Evolutionary conservation across 108 stramenopile genomes (phyloP).

Genomic region (Hondaea fermentalgiana): DNA sequence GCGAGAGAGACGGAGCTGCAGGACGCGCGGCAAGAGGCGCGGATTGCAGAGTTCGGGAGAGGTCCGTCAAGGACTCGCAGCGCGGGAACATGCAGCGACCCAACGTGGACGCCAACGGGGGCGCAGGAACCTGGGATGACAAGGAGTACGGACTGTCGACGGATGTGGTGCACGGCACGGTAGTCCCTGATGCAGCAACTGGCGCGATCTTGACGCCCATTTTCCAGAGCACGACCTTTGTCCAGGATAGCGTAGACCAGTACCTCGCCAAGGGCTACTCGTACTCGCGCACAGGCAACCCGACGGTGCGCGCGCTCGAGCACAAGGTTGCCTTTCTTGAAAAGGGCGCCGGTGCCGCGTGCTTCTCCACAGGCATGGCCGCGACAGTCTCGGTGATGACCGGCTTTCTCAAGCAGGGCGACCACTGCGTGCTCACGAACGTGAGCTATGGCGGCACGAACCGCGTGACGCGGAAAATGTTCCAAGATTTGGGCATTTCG

Average conservation of each 20-base stretch:
- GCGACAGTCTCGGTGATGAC: slow-evolving; percentile 60
- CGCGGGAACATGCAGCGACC: not conserved
- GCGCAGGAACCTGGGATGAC: slow-evolving; percentile 1
- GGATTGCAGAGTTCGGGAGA: too few species aligned
- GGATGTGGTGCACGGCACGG: slow-evolving; percentile 35
- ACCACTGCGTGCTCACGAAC: slow-evolving; percentile 71
- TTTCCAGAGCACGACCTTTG: slow-evolving; percentile 61
- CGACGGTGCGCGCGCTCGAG: slow-evolving; percentile 65
- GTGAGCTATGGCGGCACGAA: slow-evolving; percentile 74
- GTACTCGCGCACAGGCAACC: slow-evolving; percentile 68
- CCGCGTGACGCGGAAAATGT: slow-evolving; percentile 63
- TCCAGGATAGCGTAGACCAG: slow-evolving; percentile 62
- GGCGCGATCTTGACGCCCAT: slow-evolving; percentile 68
- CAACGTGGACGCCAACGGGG: not conserved
- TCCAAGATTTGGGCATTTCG: slow-evolving; percentile 53
- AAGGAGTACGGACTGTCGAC: slow-evolving; percentile 8
- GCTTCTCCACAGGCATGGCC: slow-evolving; percentile 70
- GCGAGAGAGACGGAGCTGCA: too few species aligned
- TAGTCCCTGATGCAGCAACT: slow-evolving; percentile 29
- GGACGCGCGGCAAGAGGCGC: too few species aligned
- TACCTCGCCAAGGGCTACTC: slow-evolving; percentile 63
- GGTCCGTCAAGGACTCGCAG: too few species aligned
- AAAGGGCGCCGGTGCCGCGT: slow-evolving; percentile 61
- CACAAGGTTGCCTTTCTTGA: slow-evolving; percentile 68
- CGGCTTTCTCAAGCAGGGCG: slow-evolving; percentile 64